Conservation (phyloP, 1,139 yeast species). For the Casaregolazyma suthepensis region DNA sequence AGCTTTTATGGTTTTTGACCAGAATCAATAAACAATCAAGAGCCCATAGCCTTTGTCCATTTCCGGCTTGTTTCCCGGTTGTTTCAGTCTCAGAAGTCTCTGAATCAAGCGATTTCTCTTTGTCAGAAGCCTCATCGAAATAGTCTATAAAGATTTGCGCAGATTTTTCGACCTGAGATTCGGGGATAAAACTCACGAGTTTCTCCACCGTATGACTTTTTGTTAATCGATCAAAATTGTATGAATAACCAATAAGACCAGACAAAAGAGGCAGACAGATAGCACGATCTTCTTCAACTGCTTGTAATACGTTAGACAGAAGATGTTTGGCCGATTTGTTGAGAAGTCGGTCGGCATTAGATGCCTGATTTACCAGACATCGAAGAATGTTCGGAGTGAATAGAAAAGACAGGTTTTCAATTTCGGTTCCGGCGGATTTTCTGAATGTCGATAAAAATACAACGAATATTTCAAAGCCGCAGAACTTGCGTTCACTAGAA, state of each 20-base stretch:
- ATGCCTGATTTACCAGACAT: conserved; percentile 69
- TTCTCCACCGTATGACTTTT: conserved; percentile 62
- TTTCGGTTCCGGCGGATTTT: conserved; percentile 17
- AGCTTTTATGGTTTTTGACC: conserved; percentile 27
- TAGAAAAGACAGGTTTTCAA: conserved; percentile 35
- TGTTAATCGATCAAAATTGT: conserved; percentile 73
- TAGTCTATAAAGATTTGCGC: conserved; percentile 30
- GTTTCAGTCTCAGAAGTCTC: not conserved
- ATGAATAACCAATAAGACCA: conserved; percentile 43
- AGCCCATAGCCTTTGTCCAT: conserved; percentile 57
- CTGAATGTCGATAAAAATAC: conserved; percentile 40
- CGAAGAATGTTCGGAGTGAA: conserved; percentile 70
- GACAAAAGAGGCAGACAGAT: conserved; percentile 46
- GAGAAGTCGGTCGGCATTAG: conserved; percentile 59
- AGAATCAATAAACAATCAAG: conserved; percentile 60
- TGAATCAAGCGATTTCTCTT: not conserved
- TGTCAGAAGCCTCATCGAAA: conserved; percentile 2
- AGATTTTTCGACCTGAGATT: conserved; percentile 28
- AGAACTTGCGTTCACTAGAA: conserved; percentile 78
- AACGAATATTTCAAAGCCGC: conserved; percentile 75
- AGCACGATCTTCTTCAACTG: conserved; percentile 34
- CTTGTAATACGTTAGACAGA: conserved; percentile 40
- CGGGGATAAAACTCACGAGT: conserved; percentile 35
- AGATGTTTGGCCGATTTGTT: conserved; percentile 59
- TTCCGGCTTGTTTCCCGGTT: conserved; percentile 10